These are phyloP conservation scores for Cynanchum wilfordii DNA, from an alignment of 257 asterid genomes.

Conservation along the genomic window DNA sequence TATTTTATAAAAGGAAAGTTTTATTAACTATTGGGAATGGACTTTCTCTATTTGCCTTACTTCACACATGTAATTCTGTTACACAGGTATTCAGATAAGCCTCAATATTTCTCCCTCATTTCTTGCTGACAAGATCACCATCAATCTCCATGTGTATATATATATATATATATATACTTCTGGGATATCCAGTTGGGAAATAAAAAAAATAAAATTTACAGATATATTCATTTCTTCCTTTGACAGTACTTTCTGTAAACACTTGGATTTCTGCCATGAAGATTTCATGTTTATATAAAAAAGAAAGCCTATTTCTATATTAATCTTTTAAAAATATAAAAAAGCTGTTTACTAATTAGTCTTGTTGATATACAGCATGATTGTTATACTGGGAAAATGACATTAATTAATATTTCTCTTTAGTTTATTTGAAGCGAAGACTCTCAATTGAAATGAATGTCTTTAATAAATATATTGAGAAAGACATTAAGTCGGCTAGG, in stretches of 20 bases:
- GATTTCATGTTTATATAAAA: not conserved
- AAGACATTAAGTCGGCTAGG: no score
- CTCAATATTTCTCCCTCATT: not conserved
- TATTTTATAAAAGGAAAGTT: not conserved
- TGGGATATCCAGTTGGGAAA: not conserved
- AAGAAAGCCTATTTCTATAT: not conserved
- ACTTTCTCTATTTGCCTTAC: not conserved
- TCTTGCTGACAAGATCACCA: constrained; percentile 4
- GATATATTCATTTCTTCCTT: not conserved
- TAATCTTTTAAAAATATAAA: not conserved
- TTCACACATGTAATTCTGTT: not conserved
- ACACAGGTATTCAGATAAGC: not conserved
- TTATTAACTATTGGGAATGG: not conserved
- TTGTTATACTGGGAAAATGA: not conserved
- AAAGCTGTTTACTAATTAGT: not conserved
- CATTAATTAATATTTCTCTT: no score
- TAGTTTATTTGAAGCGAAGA: no score
- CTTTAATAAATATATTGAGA: no score
- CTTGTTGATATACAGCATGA: no score
- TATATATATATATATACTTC: not conserved
- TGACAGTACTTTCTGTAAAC: no score
- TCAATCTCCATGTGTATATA: not conserved
- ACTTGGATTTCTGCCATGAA: not conserved
- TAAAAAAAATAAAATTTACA: not conserved
- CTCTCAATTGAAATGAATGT: no score